Base-by-base conservation (phyloP, 768 basidiomycete species). In the Sporobolomyces phaffii region DNA sequence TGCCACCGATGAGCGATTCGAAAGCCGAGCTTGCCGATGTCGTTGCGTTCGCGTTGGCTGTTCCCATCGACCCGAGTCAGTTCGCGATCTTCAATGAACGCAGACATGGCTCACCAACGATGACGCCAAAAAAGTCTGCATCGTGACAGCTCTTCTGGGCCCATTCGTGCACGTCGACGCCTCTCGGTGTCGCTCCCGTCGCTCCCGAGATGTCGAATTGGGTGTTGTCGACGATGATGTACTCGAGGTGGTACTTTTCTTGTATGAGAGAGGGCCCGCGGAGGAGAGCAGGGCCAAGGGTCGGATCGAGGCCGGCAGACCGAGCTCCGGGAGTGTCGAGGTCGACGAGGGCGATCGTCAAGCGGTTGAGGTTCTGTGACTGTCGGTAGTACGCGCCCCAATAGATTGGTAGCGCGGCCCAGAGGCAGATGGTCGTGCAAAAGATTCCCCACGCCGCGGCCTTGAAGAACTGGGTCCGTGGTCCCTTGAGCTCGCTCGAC, bases 371-470 rank as follows among this genome's bases (percentile, higher is more conserved):
- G 61, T 77, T 72, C 24, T 75, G 63, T 4, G 68, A 65, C 56
- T 77, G 77, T 10, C 68, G 65, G 62, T 73, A 78, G 65, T 78
- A 78, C 14, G 76, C 68, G 24, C 77, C 74, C 70, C 77, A 58
- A 66, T 78, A 78, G 43, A 77, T 70, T 31, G 76, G 73, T 5
- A 76, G 54, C 34, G 70, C 63, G 15, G 67, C 31, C 54, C 69
- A 76, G 67, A 75, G 72, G 61, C 69, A 71, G 9, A 75, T 29
- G 0, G 73, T 51, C 10, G 48, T 50, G 8, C 40, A 22, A 2
- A 43, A 33, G 17, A 57, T 8, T 0, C 47, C 54, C 60, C 52
- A 52, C 9, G 3, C 15, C 2, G 41, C 22, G 28, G 31, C 22
- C 34, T 67, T 67, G 17, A 50, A 4, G 48, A 57, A 67, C 15